These are phyloP conservation scores for Papiliotrema fonsecae DNA, from an alignment of 1,284 basidiomycete species.

Conservation along the genomic window DNA sequence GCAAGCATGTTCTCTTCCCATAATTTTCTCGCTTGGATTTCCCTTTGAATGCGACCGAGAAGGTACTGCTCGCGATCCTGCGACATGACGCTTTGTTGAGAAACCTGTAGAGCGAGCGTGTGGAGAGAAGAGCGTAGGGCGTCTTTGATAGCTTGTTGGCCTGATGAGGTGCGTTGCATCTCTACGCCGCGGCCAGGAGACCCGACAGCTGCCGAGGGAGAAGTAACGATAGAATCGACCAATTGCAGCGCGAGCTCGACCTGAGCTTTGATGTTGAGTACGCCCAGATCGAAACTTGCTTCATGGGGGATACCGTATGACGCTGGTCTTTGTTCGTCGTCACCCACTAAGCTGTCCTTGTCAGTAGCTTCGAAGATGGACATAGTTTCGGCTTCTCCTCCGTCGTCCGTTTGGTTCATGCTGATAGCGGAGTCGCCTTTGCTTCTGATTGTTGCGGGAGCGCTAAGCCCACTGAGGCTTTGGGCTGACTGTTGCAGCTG, in stretches of 20 bases:
- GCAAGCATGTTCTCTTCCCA: conserved; percentile 91
- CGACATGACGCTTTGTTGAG: conserved; percentile 68
- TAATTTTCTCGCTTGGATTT: conserved; percentile 67
- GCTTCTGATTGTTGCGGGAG: conserved; percentile 7
- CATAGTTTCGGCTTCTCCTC: conserved; percentile 18
- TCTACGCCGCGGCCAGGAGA: conserved; percentile 9
- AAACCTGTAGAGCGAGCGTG: conserved; percentile 58
- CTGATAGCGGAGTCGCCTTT: conserved; percentile 12
- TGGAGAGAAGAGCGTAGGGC: conserved; percentile 64
- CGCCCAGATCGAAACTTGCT: conserved; percentile 64
- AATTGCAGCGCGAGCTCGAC: conserved; percentile 72
- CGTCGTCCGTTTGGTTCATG: conserved; percentile 23
- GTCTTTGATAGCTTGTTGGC: conserved; percentile 53
- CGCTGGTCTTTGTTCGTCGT: conserved; percentile 7
- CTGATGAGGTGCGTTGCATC: conserved; percentile 23
- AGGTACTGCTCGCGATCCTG: conserved; percentile 81
- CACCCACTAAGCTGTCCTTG: conserved; percentile 19
- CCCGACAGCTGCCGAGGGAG: conserved; percentile 39
- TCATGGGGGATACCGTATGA: conserved; percentile 59
- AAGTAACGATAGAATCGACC: conserved; percentile 53
- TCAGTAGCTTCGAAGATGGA: conserved; percentile 30
- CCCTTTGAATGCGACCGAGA: conserved; percentile 58
- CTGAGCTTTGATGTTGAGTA: conserved; percentile 70
- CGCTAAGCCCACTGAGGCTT: conserved; percentile 48
- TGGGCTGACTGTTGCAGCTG: conserved; percentile 45